Base-by-base conservation (phyloP, 2,329 filamentous ascomycete species). In the Diplodia seriata region DNA sequence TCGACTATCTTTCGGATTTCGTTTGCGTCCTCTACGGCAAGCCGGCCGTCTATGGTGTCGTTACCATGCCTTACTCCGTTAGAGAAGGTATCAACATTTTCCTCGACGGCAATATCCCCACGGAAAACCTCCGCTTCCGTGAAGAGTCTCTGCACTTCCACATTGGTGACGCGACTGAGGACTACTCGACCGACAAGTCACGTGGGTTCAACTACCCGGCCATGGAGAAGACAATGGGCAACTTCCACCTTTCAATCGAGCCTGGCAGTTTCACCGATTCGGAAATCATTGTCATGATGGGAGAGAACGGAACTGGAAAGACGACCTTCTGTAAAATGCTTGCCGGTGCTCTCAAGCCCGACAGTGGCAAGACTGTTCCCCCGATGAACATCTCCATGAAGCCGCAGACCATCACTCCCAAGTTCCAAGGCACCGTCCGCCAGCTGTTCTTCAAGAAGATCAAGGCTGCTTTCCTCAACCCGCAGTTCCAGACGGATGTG, bases 391-490 rank as follows among this genome's bases (percentile, higher is more conserved):
- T 99, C 79, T 94, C 90, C 84, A 96, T 98, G 93, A 99, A 99
- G 87, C 96, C 96, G 23, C 95, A 99, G 85, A 99, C 96, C 76
- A 99, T 99, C 76, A 99, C 94, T 2, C 95, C 95, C 77, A 99
- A 97, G 82, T 99, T 97, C 78, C 90, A 94, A 72, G 95, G 96
- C 71, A 99, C 94, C 49, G 95, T 99, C 68, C 93, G 95, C 71
- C 93, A 97, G 81, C 87, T 99, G 62, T 98, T 99, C 86, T 97
- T 98, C 89, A 99, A 99, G 90, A 94, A 95, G 85, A 99, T 99
- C 83, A 97, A 97, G 87, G 90, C 93, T 70, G 90, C 94, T 47
- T 99, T 99, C 88, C 81, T 99, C 75, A 95, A 90, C 74, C 95
- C 95, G 36, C 95, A 99, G 81, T 99, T 99, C 87, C 95, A 99